Conservation (phyloP, 164 flowering plant genomes). For the Stephania yunnanensis region DNA sequence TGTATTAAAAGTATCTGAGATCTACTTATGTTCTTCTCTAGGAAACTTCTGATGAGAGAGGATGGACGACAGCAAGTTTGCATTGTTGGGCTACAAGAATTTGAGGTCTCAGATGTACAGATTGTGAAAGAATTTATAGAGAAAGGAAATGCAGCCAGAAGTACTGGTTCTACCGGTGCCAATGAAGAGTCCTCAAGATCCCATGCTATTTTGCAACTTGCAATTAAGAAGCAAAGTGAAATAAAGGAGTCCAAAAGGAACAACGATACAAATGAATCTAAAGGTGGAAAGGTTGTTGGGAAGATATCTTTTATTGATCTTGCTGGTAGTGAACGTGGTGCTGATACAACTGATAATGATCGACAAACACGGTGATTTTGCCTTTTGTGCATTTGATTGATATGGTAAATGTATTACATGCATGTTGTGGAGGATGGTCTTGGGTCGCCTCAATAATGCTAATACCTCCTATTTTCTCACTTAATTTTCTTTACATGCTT, state of each 20-base stretch:
- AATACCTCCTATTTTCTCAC: too few relatives aligned
- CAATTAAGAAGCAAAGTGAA: slow-evolving; percentile 76
- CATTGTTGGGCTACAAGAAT: slow-evolving; percentile 97
- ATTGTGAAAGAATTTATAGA: slow-evolving; percentile 92
- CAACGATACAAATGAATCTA: slow-evolving; percentile 62
- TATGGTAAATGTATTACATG: neutral
- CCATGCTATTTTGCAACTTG: slow-evolving; percentile 95
- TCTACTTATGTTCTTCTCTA: slow-evolving; percentile 24
- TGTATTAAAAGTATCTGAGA: neutral
- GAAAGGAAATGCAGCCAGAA: slow-evolving; percentile 92
- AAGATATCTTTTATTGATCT: slow-evolving; percentile 97
- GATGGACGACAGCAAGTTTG: slow-evolving; percentile 99
- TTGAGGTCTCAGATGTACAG: slow-evolving; percentile 95
- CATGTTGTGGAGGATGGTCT: neutral
- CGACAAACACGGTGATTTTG: slow-evolving; percentile 77
- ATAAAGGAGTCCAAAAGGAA: slow-evolving; percentile 60
- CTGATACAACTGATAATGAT: slow-evolving; percentile 98
- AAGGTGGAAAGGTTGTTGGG: slow-evolving; percentile 72
- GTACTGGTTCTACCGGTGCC: slow-evolving; percentile 99
- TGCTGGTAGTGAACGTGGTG: slow-evolving; percentile 99
- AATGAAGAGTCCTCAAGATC: slow-evolving; percentile 99
- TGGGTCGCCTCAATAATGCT: too few relatives aligned
- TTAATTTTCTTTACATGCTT: too few relatives aligned
- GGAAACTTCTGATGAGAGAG: slow-evolving; percentile 98
- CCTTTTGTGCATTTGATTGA: neutral